phyloP scores from a whole-genome alignment of 257 asterid species.

The Galeopsis tetrahit region DNA sequence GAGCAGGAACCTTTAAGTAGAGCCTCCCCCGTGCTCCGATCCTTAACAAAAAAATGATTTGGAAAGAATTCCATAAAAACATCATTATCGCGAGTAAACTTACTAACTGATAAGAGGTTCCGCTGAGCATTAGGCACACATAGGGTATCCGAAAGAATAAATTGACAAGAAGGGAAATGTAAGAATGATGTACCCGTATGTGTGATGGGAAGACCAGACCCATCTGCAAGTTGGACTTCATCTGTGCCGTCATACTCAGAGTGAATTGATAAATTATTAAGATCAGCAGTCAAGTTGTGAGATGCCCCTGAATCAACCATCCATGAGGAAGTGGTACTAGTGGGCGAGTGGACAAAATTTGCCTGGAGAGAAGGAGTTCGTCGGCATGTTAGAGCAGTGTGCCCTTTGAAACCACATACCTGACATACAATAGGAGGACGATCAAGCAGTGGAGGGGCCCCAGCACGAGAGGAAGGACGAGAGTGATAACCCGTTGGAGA shows the following conservation, averaged over 20 bases:
- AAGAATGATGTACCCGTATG: not conserved
- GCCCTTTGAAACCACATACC: not conserved
- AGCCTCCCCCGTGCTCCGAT: too few relatives aligned
- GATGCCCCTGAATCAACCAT: not conserved
- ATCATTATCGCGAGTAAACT: too few relatives aligned
- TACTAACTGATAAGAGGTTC: too few relatives aligned
- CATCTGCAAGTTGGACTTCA: not conserved
- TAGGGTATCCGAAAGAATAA: too few relatives aligned
- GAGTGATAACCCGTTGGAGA: too few relatives aligned
- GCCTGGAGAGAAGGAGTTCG: not conserved
- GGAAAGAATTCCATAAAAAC: too few relatives aligned
- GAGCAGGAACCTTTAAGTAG: too few relatives aligned
- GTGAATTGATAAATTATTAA: not conserved
- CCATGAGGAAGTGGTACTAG: not conserved
- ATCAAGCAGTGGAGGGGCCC: too few relatives aligned
- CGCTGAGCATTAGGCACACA: too few relatives aligned
- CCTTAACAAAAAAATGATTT: too few relatives aligned
- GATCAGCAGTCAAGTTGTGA: not conserved
- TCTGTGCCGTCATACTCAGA: not conserved
- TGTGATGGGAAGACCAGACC: not conserved
- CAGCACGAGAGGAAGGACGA: too few relatives aligned
- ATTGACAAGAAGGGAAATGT: too few relatives aligned
- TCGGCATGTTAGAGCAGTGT: not conserved
- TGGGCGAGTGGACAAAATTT: not conserved
- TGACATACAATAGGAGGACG: not conserved